Base-by-base conservation (phyloP, 2,329 filamentous ascomycete species). In the Colletotrichum salicis region DNA sequence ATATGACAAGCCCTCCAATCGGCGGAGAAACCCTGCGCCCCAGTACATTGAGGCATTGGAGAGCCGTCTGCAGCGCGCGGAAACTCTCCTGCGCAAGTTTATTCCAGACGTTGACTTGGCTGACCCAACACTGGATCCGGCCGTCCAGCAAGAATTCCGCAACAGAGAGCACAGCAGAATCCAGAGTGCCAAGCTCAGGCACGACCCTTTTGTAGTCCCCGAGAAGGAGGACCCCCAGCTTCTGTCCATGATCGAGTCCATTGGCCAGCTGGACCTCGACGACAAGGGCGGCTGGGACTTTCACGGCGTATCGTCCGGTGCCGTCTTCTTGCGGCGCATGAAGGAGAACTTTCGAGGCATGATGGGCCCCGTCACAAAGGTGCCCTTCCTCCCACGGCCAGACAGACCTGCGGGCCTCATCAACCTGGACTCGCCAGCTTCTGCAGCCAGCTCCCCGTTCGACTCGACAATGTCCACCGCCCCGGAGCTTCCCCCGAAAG, bases 251-350 rank as follows among this genome's bases (percentile, higher is more conserved):
- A 95, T 98, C 70, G 93, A 96, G 79, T 94, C 94, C 54, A 94
- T 96, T 3, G 96, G 96, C 45, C 93, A 95, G 79, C 87, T 99
- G 22, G 96, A 98, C 77, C 87, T 98, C 41, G 95, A 97, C 77
- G 96, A 98, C 76, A 91, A 92, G 76, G 96, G 96, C 54, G 91
- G 96, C 76, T 97, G 95, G 91, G 95, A 98, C 81, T 99, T 97
- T 77, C 94, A 97, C 78, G 96, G 96, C 59, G 93, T 94, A 74
- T 98, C 96, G 0, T 98, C 96, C 0, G 95, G 96, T 3, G 89
- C 95, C 55, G 94, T 96, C 74, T 99, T 98, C 80, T 88, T 98
- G 76, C 90, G 91, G 74, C 91, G 94, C 66, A 92, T 99, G 88
- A 92, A 94, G 77, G 93, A 97, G 77, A 93, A 97, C 78, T 94